Base-by-base conservation (phyloP, 2,329 filamentous ascomycete species). In the Chaetomiaceae sp. region DNA sequence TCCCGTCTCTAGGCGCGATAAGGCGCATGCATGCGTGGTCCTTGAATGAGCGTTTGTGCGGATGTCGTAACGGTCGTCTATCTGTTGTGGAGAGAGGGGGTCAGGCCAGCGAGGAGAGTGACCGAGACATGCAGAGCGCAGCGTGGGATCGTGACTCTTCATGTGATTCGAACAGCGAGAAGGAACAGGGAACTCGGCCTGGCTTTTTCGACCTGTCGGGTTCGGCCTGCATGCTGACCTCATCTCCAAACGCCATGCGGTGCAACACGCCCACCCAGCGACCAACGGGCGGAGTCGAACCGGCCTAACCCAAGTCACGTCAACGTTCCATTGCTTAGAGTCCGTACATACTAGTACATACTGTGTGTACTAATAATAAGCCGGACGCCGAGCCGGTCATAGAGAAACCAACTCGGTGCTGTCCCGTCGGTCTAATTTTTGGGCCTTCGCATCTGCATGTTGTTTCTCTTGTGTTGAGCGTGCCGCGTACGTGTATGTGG, bases 201-300 rank as follows among this genome's bases (percentile, higher is more conserved):
- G 25, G 21, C 38, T 21, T 20, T n/a, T 48, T 42, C 5, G 38
- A 35, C 45, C 10, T 42, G 20, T 45, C 20, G 46, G 37, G 27
- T 44, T 44, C 30, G 30, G 34, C 6, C 53, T 55, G 55, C 57
- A 58, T 43, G 54, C 57, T 59, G 52, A 58, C 54, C 54, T 58
- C 52, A 54, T 54, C 50, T 50, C 31, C n/a, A 19, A n/a, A 34
- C 35, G 20, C n/a, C 16, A 16, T 42, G 34, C 30, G n/a, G 39
- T 52, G 50, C 34, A 30, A 46, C 35, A 17, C 38, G 16, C n/a
- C 30, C 20, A 31, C 37, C 17, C n/a, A 27, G 25, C 6, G 25
- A 10, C n/a, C n/a, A n/a, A n/a, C n/a, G n/a, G n/a, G n/a, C n/a
- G n/a, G n/a, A n/a, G n/a, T n/a, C n/a, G n/a, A n/a, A n/a, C n/a